A percentile compares a stretch with the other conserved stretches of the same genome.
phyloP scores from a whole-genome alignment of 768 basidiomycete genomes.

The Sporobolomyces roseus region DNA sequence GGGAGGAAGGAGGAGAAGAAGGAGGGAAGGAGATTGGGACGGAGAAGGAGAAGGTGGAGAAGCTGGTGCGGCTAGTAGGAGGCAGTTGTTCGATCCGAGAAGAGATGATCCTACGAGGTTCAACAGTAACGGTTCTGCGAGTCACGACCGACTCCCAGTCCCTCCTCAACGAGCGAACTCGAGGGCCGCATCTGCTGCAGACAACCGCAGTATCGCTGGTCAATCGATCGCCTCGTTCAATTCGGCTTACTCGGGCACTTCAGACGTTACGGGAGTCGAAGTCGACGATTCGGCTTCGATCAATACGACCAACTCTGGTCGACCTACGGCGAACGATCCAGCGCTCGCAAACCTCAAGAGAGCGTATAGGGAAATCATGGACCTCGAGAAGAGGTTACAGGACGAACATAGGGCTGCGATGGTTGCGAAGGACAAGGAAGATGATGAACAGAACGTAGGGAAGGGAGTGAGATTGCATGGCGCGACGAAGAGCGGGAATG shows the following conservation, averaged over 20 bases:
- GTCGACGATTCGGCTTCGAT: constrained; percentile 40
- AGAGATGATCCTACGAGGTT: constrained; percentile 90
- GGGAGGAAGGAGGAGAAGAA: neutral
- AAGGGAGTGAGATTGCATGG: constrained; percentile 14
- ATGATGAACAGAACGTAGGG: constrained; percentile 17
- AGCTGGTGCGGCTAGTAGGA: constrained; percentile 1
- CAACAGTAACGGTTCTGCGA: constrained; percentile 33
- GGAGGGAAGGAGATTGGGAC: constrained; percentile 6
- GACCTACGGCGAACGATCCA: constrained; percentile 53
- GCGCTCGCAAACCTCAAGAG: constrained; percentile 72
- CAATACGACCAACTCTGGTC: constrained; percentile 1
- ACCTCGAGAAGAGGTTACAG: constrained; percentile 71
- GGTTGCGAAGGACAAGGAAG: constrained; percentile 49
- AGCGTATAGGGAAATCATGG: constrained; percentile 75
- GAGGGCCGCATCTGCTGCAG: neutral
- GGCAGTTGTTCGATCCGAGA: constrained; percentile 74
- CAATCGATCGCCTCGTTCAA: constrained; percentile 60
- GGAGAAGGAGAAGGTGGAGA: neutral
- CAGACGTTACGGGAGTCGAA: constrained; percentile 21
- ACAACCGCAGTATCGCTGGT: constrained; percentile 53
- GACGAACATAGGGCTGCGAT: constrained; percentile 72
- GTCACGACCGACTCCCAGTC: neutral
- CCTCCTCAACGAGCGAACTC: neutral
- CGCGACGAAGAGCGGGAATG: constrained; percentile 5
- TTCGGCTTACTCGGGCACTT: constrained; percentile 49